Base-by-base conservation (phyloP, 495 filamentous ascomycete genomes). In the Hyaloscypha finlandica region DNA sequence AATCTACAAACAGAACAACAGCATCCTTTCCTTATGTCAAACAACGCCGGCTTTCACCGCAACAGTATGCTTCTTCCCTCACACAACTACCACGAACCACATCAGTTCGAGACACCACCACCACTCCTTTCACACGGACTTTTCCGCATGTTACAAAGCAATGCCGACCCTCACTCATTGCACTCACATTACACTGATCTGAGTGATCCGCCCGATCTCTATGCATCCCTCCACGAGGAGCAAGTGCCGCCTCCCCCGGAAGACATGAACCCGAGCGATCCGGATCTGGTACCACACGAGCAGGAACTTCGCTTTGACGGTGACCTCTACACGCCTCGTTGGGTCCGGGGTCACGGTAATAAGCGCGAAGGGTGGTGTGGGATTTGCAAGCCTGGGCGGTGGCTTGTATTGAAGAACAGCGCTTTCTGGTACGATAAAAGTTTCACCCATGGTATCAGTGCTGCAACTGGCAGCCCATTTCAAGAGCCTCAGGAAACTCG, bases 391-490 rank as follows among this genome's bases (percentile, higher is more conserved):
- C 90, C 90, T 5, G 90, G 90, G 6, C 83, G 90, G 52, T 93
- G 90, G 90, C 81, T 93, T 14, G 90, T 92, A 20, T 77, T 93
- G 62, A 93, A 93, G 80, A 93, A 93, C 75, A 90, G 88, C 65
- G 90, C 90, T 12, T 93, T 90, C 77, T 93, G 90, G 90, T 93
- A 93, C 74, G 90, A 93, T 78, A 93, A 92, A 76, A 88, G 84
- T 64, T 93, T 93, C 74, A 90, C 88, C 3, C 91, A 93, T 64
- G 90, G 90, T 37, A 91, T 93, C 71, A 91, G 89, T 72, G 90
- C 90, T 32, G 89, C 89, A 25, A 92, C 90, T 16, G 91, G 90
- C 9, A 84, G 80, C 65, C 83, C 88, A 4, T 93, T 93, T 76
- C 83, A 90, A 71, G 89, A 88, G 68, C 90, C 90, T 4, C 83